Evolutionary conservation across 805 yeast genomes (phyloP).

Genomic region (Candida piceae): DNA sequence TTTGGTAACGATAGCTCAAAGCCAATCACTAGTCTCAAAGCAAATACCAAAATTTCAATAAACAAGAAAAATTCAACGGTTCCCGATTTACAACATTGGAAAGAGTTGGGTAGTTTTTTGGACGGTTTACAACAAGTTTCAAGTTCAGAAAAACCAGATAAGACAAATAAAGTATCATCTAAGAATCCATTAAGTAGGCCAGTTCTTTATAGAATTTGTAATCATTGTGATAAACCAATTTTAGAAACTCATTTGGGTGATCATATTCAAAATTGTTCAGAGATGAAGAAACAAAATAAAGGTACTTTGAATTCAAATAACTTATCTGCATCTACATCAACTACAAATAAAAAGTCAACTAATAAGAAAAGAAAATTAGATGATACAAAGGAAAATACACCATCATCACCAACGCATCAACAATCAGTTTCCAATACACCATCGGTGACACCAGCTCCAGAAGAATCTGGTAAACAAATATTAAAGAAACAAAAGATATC

Average conservation of each 20-base stretch:
- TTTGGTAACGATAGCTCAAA: constrained; percentile 23
- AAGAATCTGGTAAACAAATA: constrained; percentile 3
- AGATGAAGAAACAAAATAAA: constrained; percentile 25
- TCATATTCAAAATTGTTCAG: constrained; percentile 37
- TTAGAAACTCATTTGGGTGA: constrained; percentile 31
- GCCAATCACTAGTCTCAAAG: constrained; percentile 12
- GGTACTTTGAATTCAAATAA: constrained; percentile 2
- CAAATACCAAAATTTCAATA: constrained; percentile 3
- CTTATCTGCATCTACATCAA: neutral
- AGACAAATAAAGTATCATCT: constrained; percentile 5
- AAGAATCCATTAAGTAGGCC: constrained; percentile 35
- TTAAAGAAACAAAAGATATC: constrained; percentile 15
- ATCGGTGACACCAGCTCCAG: constrained; percentile 6
- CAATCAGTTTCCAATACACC: constrained; percentile 6
- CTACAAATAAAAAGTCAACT: constrained; percentile 12
- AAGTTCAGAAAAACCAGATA: constrained; percentile 1
- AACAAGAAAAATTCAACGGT: constrained; percentile 8
- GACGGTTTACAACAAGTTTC: constrained; percentile 25
- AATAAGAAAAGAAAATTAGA: constrained; percentile 24
- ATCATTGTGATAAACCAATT: constrained; percentile 42
- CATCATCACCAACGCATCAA: constrained; percentile 19
- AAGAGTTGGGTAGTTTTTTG: constrained; percentile 31
- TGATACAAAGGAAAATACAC: constrained; percentile 23
- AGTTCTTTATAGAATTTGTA: constrained; percentile 42
- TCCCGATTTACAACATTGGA: constrained; percentile 29